Conservation (phyloP, 2,329 filamentous ascomycete species). For the Tolypocladium cylindrosporum region DNA sequence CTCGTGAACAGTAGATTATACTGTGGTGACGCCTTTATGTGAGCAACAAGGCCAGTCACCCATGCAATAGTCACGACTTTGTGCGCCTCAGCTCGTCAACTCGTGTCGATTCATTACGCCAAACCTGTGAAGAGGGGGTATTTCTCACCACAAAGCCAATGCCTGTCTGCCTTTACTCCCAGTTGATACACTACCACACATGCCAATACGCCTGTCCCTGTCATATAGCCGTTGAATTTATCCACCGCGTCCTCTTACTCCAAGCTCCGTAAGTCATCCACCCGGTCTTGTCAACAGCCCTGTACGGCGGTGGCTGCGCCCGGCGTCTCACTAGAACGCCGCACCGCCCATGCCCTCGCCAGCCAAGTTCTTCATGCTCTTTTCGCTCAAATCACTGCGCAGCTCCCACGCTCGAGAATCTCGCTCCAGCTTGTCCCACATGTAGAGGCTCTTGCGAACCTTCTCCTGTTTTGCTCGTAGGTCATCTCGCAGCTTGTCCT, state of each 20-base stretch:
- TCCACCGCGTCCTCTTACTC: background rate
- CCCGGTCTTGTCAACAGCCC: background rate
- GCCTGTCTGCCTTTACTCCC: background rate
- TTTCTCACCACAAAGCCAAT: background rate
- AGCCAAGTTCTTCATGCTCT: conserved; percentile 44
- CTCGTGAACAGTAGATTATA: no score
- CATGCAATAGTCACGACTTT: background rate
- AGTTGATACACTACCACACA: background rate
- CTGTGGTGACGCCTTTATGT: background rate
- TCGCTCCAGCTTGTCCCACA: conserved; percentile 44
- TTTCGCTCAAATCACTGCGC: conserved; percentile 45
- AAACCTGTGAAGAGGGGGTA: background rate
- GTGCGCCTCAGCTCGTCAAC: background rate
- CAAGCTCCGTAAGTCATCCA: background rate
- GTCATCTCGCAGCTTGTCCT: conserved; percentile 46
- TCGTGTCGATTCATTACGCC: background rate
- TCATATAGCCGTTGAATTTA: background rate
- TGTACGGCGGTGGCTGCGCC: background rate
- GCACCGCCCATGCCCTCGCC: conserved; percentile 46
- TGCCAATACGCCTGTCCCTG: background rate
- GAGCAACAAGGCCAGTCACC: background rate
- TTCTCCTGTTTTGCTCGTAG: conserved; percentile 43
- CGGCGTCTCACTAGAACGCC: conserved; percentile 32
- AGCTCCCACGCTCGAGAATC: conserved; percentile 45
- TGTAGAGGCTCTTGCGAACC: conserved; percentile 39